These are phyloP conservation scores for Russula emetica DNA, from an alignment of 768 basidiomycete genomes.

Conservation along the genomic window DNA sequence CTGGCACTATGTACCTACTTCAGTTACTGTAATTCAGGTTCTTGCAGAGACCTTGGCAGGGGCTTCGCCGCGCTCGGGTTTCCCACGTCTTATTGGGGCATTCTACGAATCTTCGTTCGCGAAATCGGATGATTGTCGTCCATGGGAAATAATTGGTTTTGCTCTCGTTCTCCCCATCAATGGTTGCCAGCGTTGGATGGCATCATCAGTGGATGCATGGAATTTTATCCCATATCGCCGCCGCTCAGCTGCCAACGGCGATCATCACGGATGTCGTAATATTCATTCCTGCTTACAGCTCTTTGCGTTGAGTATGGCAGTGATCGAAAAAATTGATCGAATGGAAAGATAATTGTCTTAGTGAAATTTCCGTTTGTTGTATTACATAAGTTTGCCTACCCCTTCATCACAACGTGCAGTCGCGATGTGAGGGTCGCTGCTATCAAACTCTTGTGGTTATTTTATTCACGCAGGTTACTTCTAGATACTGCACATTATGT, in stretches of 20 bases:
- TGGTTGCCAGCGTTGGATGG: conserved; percentile 5
- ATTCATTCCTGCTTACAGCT: conserved; percentile 6
- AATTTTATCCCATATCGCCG: neutral
- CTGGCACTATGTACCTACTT: neutral
- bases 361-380: too few relatives aligned
- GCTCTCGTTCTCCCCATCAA: neutral
- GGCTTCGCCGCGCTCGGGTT: conserved; percentile 12
- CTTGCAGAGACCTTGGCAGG: too few relatives aligned
- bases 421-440: too few relatives aligned
- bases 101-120: neutral
- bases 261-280: conserved; percentile 19
- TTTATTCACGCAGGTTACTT: too few relatives aligned
- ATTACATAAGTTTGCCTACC: too few relatives aligned
- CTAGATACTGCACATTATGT: too few relatives aligned
- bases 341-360: too few relatives aligned
- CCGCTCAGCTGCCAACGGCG: conserved; percentile 16
- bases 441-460: too few relatives aligned
- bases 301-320: too few relatives aligned
- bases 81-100: conserved; percentile 10
- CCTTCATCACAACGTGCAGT: too few relatives aligned
- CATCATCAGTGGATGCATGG: conserved; percentile 6
- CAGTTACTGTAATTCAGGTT: neutral
- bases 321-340: too few relatives aligned
- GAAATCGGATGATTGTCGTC: conserved; percentile 2
- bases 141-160: conserved; percentile 12